Conservation (phyloP, 768 basidiomycete species). For the Suillus variegatus region DNA sequence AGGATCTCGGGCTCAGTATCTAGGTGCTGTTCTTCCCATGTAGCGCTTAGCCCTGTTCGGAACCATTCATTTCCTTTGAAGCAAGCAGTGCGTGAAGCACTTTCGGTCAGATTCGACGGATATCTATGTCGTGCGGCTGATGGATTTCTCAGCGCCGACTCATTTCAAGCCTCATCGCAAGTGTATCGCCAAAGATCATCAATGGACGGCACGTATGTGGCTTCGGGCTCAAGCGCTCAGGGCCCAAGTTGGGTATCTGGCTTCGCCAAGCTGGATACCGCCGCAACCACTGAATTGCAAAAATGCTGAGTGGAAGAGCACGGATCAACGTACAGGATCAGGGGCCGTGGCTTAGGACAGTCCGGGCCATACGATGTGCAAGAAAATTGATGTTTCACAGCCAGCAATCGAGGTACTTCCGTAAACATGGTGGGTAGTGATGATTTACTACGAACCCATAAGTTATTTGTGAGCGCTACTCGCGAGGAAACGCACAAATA, state of each 20-base stretch:
- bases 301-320: background rate
- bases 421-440: background rate
- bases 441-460: background rate
- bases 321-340: background rate
- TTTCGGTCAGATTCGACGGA: too few species aligned
- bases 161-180: too few species aligned
- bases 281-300: background rate
- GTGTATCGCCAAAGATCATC: background rate
- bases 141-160: too few species aligned
- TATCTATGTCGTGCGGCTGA: background rate
- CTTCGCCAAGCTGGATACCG: constrained; percentile 27
- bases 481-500: background rate
- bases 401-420: background rate
- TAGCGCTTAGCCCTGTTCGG: too few species aligned
- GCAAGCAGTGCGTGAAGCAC: too few species aligned
- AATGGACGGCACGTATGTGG: constrained; percentile 28
- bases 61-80: too few species aligned
- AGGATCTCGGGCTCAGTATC: too few species aligned
- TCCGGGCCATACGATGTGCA: background rate
- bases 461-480: background rate
- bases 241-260: constrained; percentile 34
- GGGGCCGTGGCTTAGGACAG: too few species aligned
- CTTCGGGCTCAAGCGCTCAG: constrained; percentile 33
- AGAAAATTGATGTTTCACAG: background rate
- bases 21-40: too few species aligned